phyloP scores from a whole-genome alignment of 1,139 yeast species.

The Geotrichum cucujoidarum region DNA sequence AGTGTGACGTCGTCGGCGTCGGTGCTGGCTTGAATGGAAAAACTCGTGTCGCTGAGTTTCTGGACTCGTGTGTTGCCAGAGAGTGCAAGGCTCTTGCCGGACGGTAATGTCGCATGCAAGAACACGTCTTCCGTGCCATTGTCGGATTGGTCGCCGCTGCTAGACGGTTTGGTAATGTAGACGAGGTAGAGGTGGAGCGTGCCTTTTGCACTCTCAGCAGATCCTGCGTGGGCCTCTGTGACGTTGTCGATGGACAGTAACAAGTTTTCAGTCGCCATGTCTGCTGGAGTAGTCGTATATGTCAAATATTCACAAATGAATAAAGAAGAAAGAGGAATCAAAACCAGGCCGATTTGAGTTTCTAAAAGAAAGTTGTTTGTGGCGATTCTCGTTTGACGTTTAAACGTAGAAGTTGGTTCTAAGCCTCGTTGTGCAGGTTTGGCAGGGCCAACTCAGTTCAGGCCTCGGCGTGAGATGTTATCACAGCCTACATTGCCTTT shows the following conservation, averaged over 20 bases:
- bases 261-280: constrained; percentile 1
- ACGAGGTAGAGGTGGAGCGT: constrained; percentile 11
- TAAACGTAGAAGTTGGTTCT: too few relatives aligned
- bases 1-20: constrained; percentile 1
- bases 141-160: background rate
- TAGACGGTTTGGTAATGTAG: background rate
- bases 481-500: too few relatives aligned
- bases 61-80: constrained; percentile 13
- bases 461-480: too few relatives aligned
- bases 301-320: too few relatives aligned
- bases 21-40: background rate
- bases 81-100: constrained; percentile 10
- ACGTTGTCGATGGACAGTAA: constrained; percentile 14
- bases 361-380: too few relatives aligned
- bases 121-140: constrained; percentile 9
- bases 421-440: too few relatives aligned
- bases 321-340: too few relatives aligned
- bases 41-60: constrained; percentile 1
- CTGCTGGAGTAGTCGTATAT: too few relatives aligned
- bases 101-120: constrained; percentile 14
- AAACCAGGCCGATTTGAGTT: too few relatives aligned
- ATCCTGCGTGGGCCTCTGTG: constrained; percentile 9
- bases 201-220: constrained; percentile 10
- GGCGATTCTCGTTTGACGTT: too few relatives aligned
- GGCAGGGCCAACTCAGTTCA: too few relatives aligned